Conservation (phyloP, 2,329 filamentous ascomycete species). For the Cordyceps cicadae region DNA sequence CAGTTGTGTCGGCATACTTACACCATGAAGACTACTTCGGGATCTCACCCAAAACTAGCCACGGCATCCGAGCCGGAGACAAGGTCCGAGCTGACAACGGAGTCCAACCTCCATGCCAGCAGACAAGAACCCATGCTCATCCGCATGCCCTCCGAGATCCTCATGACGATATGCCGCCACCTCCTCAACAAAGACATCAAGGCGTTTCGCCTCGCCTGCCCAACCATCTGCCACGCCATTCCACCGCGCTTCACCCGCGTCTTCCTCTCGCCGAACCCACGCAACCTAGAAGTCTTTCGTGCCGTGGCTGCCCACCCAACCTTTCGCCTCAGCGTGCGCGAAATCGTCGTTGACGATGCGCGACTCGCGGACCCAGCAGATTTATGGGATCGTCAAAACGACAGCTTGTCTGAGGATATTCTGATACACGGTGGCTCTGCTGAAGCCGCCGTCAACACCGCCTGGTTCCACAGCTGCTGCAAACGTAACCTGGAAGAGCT, state of each 20-base stretch:
- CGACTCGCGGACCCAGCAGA: background rate
- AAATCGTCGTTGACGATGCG: conserved; percentile 33
- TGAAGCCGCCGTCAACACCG: background rate
- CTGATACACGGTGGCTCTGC: background rate
- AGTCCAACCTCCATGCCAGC: background rate
- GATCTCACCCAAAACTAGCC: background rate
- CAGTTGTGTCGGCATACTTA: background rate
- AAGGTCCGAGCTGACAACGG: no score
- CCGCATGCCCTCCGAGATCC: background rate
- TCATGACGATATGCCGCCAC: background rate
- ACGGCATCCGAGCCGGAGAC: background rate
- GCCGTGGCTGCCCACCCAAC: conserved; percentile 28
- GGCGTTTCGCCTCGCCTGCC: background rate
- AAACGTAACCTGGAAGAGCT: background rate
- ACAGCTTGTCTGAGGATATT: background rate
- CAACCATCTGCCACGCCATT: background rate
- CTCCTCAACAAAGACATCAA: conserved; percentile 3
- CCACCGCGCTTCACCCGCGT: conserved; percentile 18
- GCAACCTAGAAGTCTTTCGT: conserved; percentile 28
- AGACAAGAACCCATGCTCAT: background rate
- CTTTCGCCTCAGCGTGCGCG: conserved; percentile 23
- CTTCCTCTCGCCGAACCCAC: conserved; percentile 32
- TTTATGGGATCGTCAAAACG: background rate
- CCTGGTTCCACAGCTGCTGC: background rate
- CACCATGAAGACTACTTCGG: background rate